Base-by-base conservation (phyloP, 2,329 filamentous ascomycete genomes). In the Hymenoscyphus albidus region DNA sequence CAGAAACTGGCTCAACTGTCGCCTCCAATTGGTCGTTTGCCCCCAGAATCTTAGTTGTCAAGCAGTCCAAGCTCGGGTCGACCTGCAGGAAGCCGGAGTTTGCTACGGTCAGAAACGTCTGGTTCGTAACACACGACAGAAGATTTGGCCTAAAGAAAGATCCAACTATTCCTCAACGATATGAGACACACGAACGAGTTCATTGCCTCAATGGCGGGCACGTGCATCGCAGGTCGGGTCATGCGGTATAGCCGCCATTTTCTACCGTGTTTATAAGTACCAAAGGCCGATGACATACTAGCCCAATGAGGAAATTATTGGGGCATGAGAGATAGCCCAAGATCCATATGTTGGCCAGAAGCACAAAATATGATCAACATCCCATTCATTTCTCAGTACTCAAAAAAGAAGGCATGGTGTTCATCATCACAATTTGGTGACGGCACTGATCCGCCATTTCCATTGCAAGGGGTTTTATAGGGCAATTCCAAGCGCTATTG, bases 121-220 rank as follows among this genome's bases (percentile, higher is more conserved):
- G 60, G 63, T 62, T 62, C 59, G 64, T 64, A 31, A 63, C n/a
- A 40, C 59, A 59, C 22, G n/a, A 38, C 40, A 40, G 58, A 42
- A 22, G 4, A 59, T 38, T 35, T 40, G 38, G 32, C 18, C 35
- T 16, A 22, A 27, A 39, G 35, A 32, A 16, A 32, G 40, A 51
- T 22, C 22, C 48, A 55, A 40, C 40, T 32, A 48, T 40, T 48
- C 31, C 58, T 38, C 60, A 57, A 58, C 61, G 66, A 55, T 57
- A 39, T 65, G 64, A 68, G 65, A 61, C 59, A 64, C 62, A 60
- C 65, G 69, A 71, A 72, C 70, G 56, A 31, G 69, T 70, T 70
- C 67, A 70, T 68, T 70, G 58, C 58, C 61, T 68, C 61, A 27
- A 38, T 62, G 32, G 48, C 68, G 68, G 70, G 54, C 65, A 67